Base-by-base conservation (phyloP, 768 basidiomycete species). In the Russula earlei region DNA sequence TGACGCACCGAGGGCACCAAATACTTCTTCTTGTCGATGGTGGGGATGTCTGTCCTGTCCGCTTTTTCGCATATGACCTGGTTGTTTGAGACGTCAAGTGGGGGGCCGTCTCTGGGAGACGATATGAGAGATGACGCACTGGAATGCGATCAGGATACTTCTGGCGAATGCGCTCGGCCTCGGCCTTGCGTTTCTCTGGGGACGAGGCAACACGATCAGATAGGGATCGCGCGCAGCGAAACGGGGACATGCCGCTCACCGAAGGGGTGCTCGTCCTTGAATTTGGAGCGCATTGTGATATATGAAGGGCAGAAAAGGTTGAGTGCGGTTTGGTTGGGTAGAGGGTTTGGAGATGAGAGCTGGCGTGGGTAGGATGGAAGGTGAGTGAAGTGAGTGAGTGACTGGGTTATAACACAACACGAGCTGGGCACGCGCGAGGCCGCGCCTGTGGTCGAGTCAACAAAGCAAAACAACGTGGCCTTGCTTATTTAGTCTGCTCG, bases 11-110 rank as follows among this genome's bases (percentile, higher is more conserved):
- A 94, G 42, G 96, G 96, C 10, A 99, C 96, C 51, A 99, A 79
- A 65, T 99, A 99, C 78, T 99, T 99, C 93, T 99, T 98, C 89
- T 99, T 99, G 80, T 99, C 96, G 69, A 99, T 97, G 27, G 93
- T 94, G 0, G 94, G 91, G 70, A 99, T 98, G 75, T 99, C 96
- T 53, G 93, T 94, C 66, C 88, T 82, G 76, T 98, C 94, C 48
- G 92, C 94, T 76, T 96, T 97, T 81, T 99, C 96, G 74, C 96
- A 99, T 73, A 99, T 99, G 55, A 99, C 95, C 94, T 97, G n/a
- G 63, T 38, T 56, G 54, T 48, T 36, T 10, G 29, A 31, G 29
- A 31, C 29, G 46, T 33, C 8, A 29, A 19, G 43, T 55, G 56
- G 34, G 55, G 34, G 20, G 10, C 20, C n/a, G 27, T 9, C 50